phyloP scores from a whole-genome alignment of 2,329 filamentous ascomycete genomes.

The Epichloe festucae region DNA sequence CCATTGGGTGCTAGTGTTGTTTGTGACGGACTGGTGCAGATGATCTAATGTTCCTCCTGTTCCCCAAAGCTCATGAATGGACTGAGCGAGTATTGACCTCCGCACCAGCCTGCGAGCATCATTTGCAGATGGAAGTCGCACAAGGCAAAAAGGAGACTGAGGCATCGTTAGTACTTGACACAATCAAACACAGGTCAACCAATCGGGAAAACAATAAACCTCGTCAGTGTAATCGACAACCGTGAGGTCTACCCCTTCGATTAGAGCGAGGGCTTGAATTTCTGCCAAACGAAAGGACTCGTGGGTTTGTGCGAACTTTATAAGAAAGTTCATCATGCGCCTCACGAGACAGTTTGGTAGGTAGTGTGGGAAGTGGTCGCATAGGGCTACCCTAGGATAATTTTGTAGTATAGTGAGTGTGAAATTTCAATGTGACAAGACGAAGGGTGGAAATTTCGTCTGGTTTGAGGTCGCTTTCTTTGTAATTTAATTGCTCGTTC shows the following conservation, averaged over 20 bases:
- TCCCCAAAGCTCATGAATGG: slow-evolving; percentile 85
- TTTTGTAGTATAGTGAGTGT: neutral
- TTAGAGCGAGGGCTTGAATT: slow-evolving; percentile 62
- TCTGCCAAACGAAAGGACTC: slow-evolving; percentile 85
- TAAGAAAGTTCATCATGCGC: slow-evolving; percentile 60
- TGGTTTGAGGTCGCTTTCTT: too few species aligned
- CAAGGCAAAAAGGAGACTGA: slow-evolving; percentile 77
- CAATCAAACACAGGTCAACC: neutral
- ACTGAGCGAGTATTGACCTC: slow-evolving; percentile 70
- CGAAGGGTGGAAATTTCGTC: too few species aligned
- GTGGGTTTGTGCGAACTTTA: slow-evolving; percentile 80
- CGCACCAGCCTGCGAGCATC: slow-evolving; percentile 54
- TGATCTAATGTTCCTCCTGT: slow-evolving; percentile 50
- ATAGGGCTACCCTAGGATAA: too few species aligned
- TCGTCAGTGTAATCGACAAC: slow-evolving; percentile 62
- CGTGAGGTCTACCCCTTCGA: slow-evolving; percentile 54
- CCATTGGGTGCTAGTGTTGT: slow-evolving; percentile 52
- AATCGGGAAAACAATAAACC: slow-evolving; percentile 33
- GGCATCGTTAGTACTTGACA: slow-evolving; percentile 8
- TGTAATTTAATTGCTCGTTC: too few species aligned
- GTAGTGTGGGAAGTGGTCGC: neutral
- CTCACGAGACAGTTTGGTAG: neutral
- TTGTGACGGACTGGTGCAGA: slow-evolving; percentile 53
- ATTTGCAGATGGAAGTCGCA: slow-evolving; percentile 51
- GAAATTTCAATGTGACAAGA: neutral